Evolutionary conservation across 495 filamentous ascomycete species (phyloP).

Genomic region (Aspergillus sclerotioniger): DNA sequence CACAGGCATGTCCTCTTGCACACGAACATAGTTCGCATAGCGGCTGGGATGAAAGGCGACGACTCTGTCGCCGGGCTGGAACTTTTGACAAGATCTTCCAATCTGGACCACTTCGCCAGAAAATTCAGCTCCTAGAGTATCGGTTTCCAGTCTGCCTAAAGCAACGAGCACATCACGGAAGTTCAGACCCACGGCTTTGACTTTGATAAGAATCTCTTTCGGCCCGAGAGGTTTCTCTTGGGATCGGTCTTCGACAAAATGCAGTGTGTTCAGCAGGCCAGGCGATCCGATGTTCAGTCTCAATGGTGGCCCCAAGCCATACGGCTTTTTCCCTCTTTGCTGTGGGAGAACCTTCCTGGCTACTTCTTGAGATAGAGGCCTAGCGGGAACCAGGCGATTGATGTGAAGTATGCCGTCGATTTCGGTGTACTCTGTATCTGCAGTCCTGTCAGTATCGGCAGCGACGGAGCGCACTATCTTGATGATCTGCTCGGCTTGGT

Average conservation of each 20-base stretch:
- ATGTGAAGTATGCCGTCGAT: conserved; percentile 12
- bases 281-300: conserved; percentile 18
- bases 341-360: background rate
- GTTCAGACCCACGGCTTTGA: conserved; percentile 38
- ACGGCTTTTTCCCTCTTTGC: conserved; percentile 1
- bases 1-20: conserved; percentile 11
- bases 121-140: conserved; percentile 38
- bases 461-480: background rate
- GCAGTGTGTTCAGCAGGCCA: conserved; percentile 23
- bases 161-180: conserved; percentile 44
- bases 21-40: conserved; percentile 8
- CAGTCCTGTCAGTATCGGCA: background rate
- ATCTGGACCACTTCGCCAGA: conserved; percentile 39
- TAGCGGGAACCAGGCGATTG: conserved; percentile 8
- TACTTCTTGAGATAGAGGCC: background rate
- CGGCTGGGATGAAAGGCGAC: conserved; percentile 8
- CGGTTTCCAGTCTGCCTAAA: conserved; percentile 30
- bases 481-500: background rate
- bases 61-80: conserved; percentile 38
- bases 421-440: conserved; percentile 17
- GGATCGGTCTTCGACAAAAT: conserved; percentile 17
- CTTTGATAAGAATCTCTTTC: conserved; percentile 25
- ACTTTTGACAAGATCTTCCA: conserved; percentile 31
- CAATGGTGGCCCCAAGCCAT: conserved; percentile 14
- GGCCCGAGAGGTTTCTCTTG: conserved; percentile 5